These are phyloP conservation scores for Orbilia quercus DNA, from an alignment of 2,329 filamentous ascomycete genomes.

Conservation along the genomic window DNA sequence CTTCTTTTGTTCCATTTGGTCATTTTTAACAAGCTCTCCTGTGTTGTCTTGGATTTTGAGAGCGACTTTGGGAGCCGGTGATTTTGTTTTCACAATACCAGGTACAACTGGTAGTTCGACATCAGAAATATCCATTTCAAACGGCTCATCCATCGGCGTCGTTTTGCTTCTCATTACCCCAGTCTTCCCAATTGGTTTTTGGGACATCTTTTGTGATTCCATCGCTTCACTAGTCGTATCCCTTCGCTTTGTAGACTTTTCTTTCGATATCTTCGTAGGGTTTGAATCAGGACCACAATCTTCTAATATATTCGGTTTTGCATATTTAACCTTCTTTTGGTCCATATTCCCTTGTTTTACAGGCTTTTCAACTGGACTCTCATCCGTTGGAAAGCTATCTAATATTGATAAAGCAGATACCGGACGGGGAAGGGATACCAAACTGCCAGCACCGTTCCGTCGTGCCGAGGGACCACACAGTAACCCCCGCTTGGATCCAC, in stretches of 20 bases:
- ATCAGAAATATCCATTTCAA: constrained; percentile 6
- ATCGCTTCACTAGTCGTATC: background rate
- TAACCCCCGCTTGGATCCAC: constrained; percentile 37
- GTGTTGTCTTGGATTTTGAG: background rate
- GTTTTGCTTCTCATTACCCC: background rate
- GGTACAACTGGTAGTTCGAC: background rate
- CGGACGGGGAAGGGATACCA: constrained; percentile 21
- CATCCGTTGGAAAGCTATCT: constrained; percentile 18
- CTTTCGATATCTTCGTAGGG: background rate
- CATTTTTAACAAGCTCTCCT: background rate
- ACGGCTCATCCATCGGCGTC: background rate
- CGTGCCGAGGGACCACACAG: constrained; percentile 42
- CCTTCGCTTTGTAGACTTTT: background rate
- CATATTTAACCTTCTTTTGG: background rate
- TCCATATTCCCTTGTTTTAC: background rate
- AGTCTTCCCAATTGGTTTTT: background rate
- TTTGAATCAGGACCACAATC: background rate
- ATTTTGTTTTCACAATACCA: background rate
- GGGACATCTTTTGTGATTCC: background rate
- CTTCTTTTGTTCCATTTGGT: background rate
- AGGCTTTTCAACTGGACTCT: background rate
- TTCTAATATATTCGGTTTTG: background rate
- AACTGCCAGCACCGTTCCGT: background rate
- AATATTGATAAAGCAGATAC: constrained; percentile 34
- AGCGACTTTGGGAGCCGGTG: no score